Percentiles rank a stretch among this genome's conserved stretches.
Evolutionary conservation across 73 alveolate genomes (phyloP).

Genomic region (Paramecium sonneborni): DNA sequence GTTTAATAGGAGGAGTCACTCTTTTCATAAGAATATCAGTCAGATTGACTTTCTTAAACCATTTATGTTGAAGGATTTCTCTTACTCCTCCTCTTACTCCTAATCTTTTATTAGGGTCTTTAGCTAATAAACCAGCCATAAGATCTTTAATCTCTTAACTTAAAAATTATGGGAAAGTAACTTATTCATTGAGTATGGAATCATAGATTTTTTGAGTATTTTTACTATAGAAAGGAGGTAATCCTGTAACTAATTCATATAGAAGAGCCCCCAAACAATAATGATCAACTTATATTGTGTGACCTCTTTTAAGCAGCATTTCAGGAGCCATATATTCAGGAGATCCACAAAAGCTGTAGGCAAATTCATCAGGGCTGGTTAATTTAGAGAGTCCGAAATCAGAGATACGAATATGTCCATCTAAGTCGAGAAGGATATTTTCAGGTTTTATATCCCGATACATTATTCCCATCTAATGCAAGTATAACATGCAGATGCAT

Average conservation of each 20-base stretch:
- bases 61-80: conserved; percentile 81
- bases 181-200: conserved; percentile 69
- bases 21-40: background rate
- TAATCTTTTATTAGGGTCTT: conserved; percentile 83
- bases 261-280: conserved; percentile 93
- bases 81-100: conserved; percentile 76
- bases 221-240: conserved; percentile 89
- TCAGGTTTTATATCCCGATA: conserved; percentile 93
- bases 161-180: conserved; percentile 66
- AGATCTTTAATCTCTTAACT: conserved; percentile 72
- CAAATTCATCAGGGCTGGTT: conserved; percentile 67
- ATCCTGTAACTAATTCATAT: conserved; percentile 94
- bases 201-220: conserved; percentile 74
- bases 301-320: conserved; percentile 89
- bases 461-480: conserved; percentile 79
- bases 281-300: conserved; percentile 85
- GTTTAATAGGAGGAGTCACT: conserved; percentile 64
- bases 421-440: conserved; percentile 86
- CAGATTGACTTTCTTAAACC: conserved; percentile 76
- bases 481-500: conserved; percentile 74
- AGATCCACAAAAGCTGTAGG: conserved; percentile 91
- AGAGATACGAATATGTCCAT: conserved; percentile 86
- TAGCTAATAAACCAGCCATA: conserved; percentile 74
- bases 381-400: conserved; percentile 95
- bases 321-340: conserved; percentile 97